These are phyloP conservation scores for Solanum commersonii DNA, from an alignment of 257 asterid genomes.

Conservation along the genomic window DNA sequence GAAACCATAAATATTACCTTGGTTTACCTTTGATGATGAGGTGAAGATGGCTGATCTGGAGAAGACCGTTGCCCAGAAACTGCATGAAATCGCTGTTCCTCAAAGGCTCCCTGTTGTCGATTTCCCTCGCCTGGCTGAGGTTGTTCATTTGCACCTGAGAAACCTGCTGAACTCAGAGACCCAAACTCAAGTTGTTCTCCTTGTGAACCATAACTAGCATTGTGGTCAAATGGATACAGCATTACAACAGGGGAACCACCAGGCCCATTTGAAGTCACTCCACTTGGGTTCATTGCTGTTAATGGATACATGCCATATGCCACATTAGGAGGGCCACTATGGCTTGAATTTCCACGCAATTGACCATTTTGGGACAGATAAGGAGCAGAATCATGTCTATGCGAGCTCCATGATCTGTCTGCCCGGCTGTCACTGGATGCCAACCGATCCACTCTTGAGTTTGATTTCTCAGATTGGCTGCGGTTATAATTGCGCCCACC, in stretches of 20 bases:
- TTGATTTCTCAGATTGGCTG: conserved; percentile 52
- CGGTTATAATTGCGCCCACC: conserved; percentile 52
- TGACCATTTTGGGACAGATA: conserved; percentile 67
- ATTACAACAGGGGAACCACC: conserved; percentile 45
- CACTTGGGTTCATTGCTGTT: conserved; percentile 38
- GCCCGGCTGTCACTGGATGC: conserved; percentile 46
- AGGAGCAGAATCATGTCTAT: conserved; percentile 26
- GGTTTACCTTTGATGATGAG: conserved; percentile 66
- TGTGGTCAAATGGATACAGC: conserved; percentile 60
- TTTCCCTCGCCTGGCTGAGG: conserved; percentile 48
- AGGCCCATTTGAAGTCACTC: conserved; percentile 57
- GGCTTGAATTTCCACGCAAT: conserved; percentile 37
- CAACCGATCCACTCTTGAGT: conserved; percentile 51
- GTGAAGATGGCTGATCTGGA: conserved; percentile 83
- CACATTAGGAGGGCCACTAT: conserved; percentile 41
- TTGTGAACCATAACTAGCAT: conserved; percentile 36
- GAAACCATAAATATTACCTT: conserved; percentile 32
- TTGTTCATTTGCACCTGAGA: conserved; percentile 52
- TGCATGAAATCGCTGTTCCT: conserved; percentile 50
- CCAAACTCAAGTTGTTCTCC: conserved; percentile 88
- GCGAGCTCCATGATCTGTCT: conserved; percentile 53
- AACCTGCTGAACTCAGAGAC: conserved; percentile 61
- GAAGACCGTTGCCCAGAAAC: conserved; percentile 47
- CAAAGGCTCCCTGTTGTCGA: conserved; percentile 35
- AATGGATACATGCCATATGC: conserved; percentile 55